Conservation (phyloP, 768 basidiomycete species). For the Pleurotus giganteus region DNA sequence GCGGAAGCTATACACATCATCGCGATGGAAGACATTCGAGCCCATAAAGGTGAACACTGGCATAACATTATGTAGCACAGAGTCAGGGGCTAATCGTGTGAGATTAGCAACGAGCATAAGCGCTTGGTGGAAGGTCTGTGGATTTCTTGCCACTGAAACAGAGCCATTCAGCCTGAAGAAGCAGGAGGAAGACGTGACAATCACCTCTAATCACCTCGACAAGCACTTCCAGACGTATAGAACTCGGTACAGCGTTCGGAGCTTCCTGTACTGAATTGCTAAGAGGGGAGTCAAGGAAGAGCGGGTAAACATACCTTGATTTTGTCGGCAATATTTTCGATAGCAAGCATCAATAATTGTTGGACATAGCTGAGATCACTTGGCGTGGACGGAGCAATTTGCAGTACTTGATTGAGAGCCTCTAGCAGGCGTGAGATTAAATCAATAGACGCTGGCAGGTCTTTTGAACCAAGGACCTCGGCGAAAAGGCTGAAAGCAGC, state of each 20-base stretch:
- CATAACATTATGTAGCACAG: slow-evolving; percentile 93
- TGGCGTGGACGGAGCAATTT: slow-evolving; percentile 47
- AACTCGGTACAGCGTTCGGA: slow-evolving; percentile 49
- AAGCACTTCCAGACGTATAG: slow-evolving; percentile 78
- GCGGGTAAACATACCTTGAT: slow-evolving; percentile 42
- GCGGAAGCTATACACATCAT: slow-evolving; percentile 92
- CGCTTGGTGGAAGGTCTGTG: slow-evolving; percentile 93
- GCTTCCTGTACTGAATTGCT: slow-evolving; percentile 40
- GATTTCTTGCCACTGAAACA: slow-evolving; percentile 75
- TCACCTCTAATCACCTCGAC: slow-evolving; percentile 84
- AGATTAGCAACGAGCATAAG: slow-evolving; percentile 83
- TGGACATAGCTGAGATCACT: slow-evolving; percentile 77
- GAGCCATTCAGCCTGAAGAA: slow-evolving; percentile 9
- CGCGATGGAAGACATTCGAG: slow-evolving; percentile 94
- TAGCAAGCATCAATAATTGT: slow-evolving; percentile 81
- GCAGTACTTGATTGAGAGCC: slow-evolving; percentile 63
- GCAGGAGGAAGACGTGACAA: slow-evolving; percentile 5
- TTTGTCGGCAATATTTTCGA: slow-evolving; percentile 62
- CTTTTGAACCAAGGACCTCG: slow-evolving; percentile 66
- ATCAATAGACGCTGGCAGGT: slow-evolving; percentile 67
- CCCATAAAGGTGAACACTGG: slow-evolving; percentile 99
- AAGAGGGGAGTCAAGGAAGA: not conserved
- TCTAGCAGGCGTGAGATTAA: slow-evolving; percentile 73
- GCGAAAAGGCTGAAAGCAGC: slow-evolving; percentile 55
- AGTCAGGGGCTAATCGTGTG: slow-evolving; percentile 82